A percentile compares a stretch with the other conserved stretches of the same genome.
phyloP scores from a whole-genome alignment of 2,329 filamentous ascomycete genomes.

The Diaporthe capsici region DNA sequence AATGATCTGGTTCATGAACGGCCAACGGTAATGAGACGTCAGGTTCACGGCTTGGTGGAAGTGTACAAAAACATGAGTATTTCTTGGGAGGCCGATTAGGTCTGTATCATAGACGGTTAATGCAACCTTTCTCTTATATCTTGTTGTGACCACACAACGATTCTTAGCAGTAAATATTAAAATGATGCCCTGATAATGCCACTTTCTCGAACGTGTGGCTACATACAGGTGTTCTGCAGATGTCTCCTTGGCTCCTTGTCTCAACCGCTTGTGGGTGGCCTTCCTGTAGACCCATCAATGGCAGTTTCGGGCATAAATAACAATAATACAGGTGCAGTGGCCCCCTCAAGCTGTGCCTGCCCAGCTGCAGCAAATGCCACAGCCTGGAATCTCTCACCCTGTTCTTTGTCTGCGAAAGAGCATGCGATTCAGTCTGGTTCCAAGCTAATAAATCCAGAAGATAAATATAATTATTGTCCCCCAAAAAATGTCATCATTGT shows the following conservation, averaged over 20 bases:
- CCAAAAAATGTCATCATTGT: slow-evolving; percentile 15
- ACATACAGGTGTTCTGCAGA: not conserved
- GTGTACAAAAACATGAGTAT: slow-evolving; percentile 36
- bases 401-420: not conserved
- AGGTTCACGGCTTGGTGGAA: slow-evolving; percentile 18
- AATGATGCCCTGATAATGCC: not conserved
- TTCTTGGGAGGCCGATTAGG: slow-evolving; percentile 5
- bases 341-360: not conserved
- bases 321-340: not conserved
- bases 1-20: slow-evolving; percentile 23
- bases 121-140: not conserved
- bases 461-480: slow-evolving; percentile 11
- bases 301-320: not conserved
- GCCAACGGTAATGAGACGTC: slow-evolving; percentile 14
- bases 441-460: not conserved
- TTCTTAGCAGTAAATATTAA: not conserved
- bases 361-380: not conserved
- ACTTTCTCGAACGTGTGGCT: not conserved
- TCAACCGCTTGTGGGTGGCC: not conserved
- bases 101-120: slow-evolving; percentile 39
- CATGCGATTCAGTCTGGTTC: not conserved
- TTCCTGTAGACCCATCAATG: not conserved
- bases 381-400: not conserved
- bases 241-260: not conserved
- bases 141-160: not conserved